Evolutionary conservation across 805 yeast genomes (phyloP).

Genomic region (Wickerhamia fluorescens): DNA sequence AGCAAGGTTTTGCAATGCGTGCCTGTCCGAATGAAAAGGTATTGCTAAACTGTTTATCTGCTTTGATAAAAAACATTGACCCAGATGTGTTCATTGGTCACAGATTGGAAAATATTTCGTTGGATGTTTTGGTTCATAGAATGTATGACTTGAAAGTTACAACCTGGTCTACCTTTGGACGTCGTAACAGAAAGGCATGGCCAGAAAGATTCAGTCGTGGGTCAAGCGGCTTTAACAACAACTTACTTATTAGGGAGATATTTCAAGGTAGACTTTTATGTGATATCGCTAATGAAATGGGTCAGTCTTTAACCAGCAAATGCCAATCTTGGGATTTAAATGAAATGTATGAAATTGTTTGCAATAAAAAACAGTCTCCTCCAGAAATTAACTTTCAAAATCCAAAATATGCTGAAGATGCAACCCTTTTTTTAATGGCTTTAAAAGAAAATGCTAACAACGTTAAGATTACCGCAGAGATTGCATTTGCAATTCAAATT

Average conservation of each 20-base stretch:
- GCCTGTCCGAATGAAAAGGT: slow-evolving; percentile 68
- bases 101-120: slow-evolving; percentile 65
- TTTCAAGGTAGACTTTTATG: slow-evolving; percentile 82
- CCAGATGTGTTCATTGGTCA: slow-evolving; percentile 93
- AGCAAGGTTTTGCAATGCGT: slow-evolving; percentile 45
- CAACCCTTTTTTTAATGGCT: slow-evolving; percentile 59
- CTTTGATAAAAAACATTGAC: slow-evolving; percentile 62
- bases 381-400: slow-evolving; percentile 70
- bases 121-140: slow-evolving; percentile 77
- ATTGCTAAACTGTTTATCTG: slow-evolving; percentile 67
- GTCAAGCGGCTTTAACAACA: slow-evolving; percentile 38
- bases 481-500: slow-evolving; percentile 79
- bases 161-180: slow-evolving; percentile 78
- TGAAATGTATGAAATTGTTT: slow-evolving; percentile 82
- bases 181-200: slow-evolving; percentile 70
- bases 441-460: slow-evolving; percentile 60
- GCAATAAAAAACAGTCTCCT: slow-evolving; percentile 54
- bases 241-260: slow-evolving; percentile 56
- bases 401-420: slow-evolving; percentile 59
- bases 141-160: slow-evolving; percentile 67
- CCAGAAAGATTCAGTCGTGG: slow-evolving; percentile 64
- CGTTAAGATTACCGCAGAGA: slow-evolving; percentile 64
- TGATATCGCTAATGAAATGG: slow-evolving; percentile 92
- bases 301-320: slow-evolving; percentile 82
- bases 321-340: slow-evolving; percentile 92